A percentile compares a stretch with the other conserved stretches of the same genome.
phyloP scores from a whole-genome alignment of 768 basidiomycete species.

The Pleurotus giganteus region DNA sequence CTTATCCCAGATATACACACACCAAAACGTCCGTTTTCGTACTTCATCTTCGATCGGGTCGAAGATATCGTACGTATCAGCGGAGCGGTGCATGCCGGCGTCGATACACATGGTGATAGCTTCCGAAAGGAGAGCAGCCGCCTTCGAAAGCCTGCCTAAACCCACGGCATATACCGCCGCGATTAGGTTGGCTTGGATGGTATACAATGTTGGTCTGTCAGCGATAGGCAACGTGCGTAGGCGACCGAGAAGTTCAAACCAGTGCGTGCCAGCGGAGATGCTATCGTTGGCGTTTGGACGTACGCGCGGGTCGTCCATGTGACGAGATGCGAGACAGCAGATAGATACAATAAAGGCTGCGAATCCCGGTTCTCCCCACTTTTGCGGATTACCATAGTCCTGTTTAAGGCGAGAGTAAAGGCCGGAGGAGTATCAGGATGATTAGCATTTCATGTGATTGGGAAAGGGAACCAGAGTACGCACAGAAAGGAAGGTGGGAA shows the following conservation, averaged over 20 bases:
- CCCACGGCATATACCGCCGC: slow-evolving; percentile 95
- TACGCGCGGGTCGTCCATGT: slow-evolving; percentile 90
- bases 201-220: slow-evolving; percentile 88
- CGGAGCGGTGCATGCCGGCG: slow-evolving; percentile 84
- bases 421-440: slow-evolving; percentile 8
- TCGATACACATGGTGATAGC: slow-evolving; percentile 87
- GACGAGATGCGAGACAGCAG: slow-evolving; percentile 88
- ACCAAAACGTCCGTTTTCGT: slow-evolving; percentile 95
- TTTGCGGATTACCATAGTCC: slow-evolving; percentile 93
- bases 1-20: slow-evolving; percentile 96
- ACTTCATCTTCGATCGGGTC: slow-evolving; percentile 89
- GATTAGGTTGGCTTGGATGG: slow-evolving; percentile 85
- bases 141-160: slow-evolving; percentile 83
- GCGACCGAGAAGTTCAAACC: slow-evolving; percentile 86
- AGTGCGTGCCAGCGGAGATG: slow-evolving; percentile 86
- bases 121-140: slow-evolving; percentile 82
- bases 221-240: slow-evolving; percentile 87
- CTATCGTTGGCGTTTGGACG: slow-evolving; percentile 80
- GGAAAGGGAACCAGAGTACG: slow-evolving; percentile 19
- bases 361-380: slow-evolving; percentile 96
- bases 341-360: slow-evolving; percentile 92
- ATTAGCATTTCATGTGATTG: slow-evolving; percentile 3
- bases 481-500: slow-evolving; percentile 83
- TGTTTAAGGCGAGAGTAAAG: slow-evolving; percentile 27
- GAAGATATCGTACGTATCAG: slow-evolving; percentile 84